A percentile compares a stretch with the other conserved stretches of the same genome.
phyloP scores from a whole-genome alignment of 192 early-diverging fungal species.

The Backusella australiensis region DNA sequence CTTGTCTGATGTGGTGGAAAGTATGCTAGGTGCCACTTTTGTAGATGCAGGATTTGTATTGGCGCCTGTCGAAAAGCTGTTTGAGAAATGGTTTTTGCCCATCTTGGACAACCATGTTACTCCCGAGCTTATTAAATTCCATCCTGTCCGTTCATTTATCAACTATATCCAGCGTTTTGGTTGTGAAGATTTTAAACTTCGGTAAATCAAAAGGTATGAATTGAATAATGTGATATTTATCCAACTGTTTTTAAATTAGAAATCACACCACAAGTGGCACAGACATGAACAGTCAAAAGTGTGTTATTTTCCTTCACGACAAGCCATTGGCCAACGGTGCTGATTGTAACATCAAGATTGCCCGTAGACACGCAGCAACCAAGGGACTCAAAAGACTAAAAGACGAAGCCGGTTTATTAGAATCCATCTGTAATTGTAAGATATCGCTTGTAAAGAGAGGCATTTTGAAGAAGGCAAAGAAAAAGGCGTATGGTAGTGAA shows the following conservation, averaged over 20 bases:
- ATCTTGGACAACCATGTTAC: slow-evolving; percentile 43
- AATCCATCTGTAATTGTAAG: slow-evolving; percentile 36
- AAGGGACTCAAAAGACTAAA: slow-evolving; percentile 27
- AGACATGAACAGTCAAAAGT: slow-evolving; percentile 26
- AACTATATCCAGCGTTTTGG: slow-evolving; percentile 38
- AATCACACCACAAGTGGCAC: slow-evolving; percentile 26
- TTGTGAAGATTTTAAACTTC: slow-evolving; percentile 39
- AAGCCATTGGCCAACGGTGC: slow-evolving; percentile 22
- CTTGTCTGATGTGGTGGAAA: slow-evolving; percentile 86
- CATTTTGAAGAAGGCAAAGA: slow-evolving; percentile 6
- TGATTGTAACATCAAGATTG: slow-evolving; percentile 38
- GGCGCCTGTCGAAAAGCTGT: slow-evolving; percentile 45
- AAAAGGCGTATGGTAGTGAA: not conserved
- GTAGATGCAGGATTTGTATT: slow-evolving; percentile 77
- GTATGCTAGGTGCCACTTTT: slow-evolving; percentile 82
- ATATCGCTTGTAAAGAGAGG: not conserved
- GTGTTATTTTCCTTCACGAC: slow-evolving; percentile 44
- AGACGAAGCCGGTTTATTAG: slow-evolving; percentile 26
- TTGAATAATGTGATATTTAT: slow-evolving; percentile 4
- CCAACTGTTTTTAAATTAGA: slow-evolving; percentile 15
- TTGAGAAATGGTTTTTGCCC: slow-evolving; percentile 34
- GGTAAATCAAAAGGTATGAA: slow-evolving; percentile 24
- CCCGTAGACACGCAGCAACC: slow-evolving; percentile 40
- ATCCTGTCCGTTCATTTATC: slow-evolving; percentile 42
- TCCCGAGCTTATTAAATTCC: slow-evolving; percentile 40